phyloP scores from a whole-genome alignment of 129 eudicot species.

The Lactuca saligna region DNA sequence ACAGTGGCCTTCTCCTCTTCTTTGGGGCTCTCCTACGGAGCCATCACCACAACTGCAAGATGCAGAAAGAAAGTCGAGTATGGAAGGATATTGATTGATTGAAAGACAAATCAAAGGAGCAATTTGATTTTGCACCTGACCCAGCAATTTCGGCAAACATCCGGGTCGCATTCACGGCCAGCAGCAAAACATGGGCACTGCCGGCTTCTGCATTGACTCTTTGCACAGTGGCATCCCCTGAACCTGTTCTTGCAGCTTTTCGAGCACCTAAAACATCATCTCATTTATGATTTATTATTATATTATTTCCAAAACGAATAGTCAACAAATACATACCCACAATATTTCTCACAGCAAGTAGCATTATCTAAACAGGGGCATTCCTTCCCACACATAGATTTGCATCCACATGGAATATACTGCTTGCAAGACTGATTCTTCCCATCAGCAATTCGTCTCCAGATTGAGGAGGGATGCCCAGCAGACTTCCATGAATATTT shows the following conservation, averaged over 20 bases:
- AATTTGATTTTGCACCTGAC: constrained; percentile 58
- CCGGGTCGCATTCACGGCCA: constrained; percentile 99
- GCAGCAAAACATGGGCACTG: constrained; percentile 99
- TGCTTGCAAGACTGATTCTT: constrained; percentile 72
- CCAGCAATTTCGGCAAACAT: constrained; percentile 99
- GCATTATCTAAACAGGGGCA: constrained; percentile 84
- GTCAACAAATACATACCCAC: constrained; percentile 69
- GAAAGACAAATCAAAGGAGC: constrained; percentile 9
- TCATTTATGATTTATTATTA: too few relatives aligned
- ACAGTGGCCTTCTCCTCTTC: constrained; percentile 90
- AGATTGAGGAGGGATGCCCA: constrained; percentile 89
- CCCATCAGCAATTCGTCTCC: constrained; percentile 88
- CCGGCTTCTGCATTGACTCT: constrained; percentile 96
- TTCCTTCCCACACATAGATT: constrained; percentile 75
- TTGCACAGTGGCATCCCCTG: constrained; percentile 99
- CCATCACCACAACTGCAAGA: constrained; percentile 93
- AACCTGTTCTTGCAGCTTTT: constrained; percentile 94
- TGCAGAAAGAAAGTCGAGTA: constrained; percentile 3
- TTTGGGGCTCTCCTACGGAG: constrained; percentile 80
- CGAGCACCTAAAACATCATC: constrained; percentile 62
- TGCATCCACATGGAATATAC: constrained; percentile 83
- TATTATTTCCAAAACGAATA: background rate
- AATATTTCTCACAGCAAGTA: constrained; percentile 95
- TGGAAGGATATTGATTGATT: background rate
- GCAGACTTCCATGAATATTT: constrained; percentile 91